Base-by-base conservation (phyloP, 306 rosid species). In the Acmispon strigosus region DNA sequence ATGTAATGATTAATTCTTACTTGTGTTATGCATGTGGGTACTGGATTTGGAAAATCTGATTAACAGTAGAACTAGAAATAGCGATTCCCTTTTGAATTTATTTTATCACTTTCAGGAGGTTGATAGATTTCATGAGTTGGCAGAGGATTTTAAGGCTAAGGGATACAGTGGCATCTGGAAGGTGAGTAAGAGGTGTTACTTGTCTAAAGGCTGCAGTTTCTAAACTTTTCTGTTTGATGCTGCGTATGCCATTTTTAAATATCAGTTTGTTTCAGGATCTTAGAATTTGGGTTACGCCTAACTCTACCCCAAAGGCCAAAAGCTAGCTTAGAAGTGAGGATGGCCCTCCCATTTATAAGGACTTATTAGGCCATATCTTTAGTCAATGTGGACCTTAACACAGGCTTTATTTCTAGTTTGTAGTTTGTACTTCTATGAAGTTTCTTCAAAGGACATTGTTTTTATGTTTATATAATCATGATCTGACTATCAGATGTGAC, bases 101-200 rank as follows among this genome's bases (percentile, higher is more conserved):
- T 82, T 47, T 48, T 44, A 57, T 47, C 14, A 75, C 62, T 76
- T 83, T 66, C 86, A 94, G 99, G 99, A 90, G 85, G 95, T 94
- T 75, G 99, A 94, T 82, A 87, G 75, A 85, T 94, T 89, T 84
- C 62, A 71, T 6, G 96, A 90, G 53, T 78, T 91, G 50, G 88
- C 72, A 68, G 95, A 94, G 75, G 88, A 84, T 65, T 82, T 94
- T 69, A 87, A 60, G 78, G 61, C 49, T 77, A 83, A 79, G 75
- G 99, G 99, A 52, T 90, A 87, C 81, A 73, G 22, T 53, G 97
- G 99, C 79, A 79, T 82, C 73, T 91, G 97, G 97, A 91, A 90
- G 97, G 97, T 94, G 75, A 8, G 88, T 63, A 78, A 51, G 48
- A 62, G 63, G 54, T 79, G 55, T 14, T 54, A 15, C 19, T 69